Evolutionary conservation across 768 basidiomycete species (phyloP).

Genomic region (Leccinum disarticulatum): DNA sequence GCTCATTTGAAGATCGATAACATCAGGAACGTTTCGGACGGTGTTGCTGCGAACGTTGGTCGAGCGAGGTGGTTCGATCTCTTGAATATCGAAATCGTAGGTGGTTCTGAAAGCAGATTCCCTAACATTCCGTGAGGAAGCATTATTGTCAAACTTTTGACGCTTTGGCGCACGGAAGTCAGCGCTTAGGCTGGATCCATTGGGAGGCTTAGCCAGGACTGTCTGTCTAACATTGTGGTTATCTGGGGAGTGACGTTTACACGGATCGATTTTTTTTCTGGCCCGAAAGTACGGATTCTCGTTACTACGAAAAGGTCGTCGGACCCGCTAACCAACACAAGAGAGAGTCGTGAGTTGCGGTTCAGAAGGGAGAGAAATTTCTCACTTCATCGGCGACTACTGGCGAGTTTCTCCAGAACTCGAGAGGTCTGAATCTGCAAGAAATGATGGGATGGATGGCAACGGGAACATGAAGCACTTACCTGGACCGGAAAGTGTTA

Average conservation of each 20-base stretch:
- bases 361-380: no score
- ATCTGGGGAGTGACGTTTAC: background rate
- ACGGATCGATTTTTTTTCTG: background rate
- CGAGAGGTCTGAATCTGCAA: conserved; percentile 9
- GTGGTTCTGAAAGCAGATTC: no score
- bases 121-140: background rate
- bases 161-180: conserved; percentile 24
- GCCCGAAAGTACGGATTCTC: conserved; percentile 15
- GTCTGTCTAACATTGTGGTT: conserved; percentile 27
- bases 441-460: background rate
- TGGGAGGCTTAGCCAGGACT: conserved; percentile 13
- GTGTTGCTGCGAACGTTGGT: no score
- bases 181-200: background rate
- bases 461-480: conserved; percentile 1
- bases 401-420: conserved; percentile 17
- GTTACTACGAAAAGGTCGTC: background rate
- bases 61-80: conserved; percentile 6
- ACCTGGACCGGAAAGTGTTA: no score
- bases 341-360: conserved; percentile 6
- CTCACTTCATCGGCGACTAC: conserved; percentile 20
- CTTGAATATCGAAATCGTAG: conserved; percentile 26
- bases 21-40: conserved; percentile 22
- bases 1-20: conserved; percentile 14
- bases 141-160: conserved; percentile 14
- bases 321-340: conserved; percentile 8